phyloP scores from a whole-genome alignment of 352 stramenopile genomes.

The Salisapilia sapeloensis region DNA sequence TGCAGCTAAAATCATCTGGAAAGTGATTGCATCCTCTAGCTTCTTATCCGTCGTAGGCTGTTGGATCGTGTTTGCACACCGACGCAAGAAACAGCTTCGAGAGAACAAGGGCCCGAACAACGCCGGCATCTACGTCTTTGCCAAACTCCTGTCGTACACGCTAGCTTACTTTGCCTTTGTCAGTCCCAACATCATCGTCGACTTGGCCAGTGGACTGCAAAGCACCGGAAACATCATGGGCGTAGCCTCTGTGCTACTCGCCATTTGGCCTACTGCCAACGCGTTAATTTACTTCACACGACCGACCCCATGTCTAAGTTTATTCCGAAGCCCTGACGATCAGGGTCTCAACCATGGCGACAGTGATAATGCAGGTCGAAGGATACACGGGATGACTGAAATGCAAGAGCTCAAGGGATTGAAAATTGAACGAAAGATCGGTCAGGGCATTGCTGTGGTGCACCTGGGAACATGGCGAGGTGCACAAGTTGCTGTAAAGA shows the following conservation, averaged over 20 bases:
- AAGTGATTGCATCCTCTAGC: slow-evolving; percentile 29
- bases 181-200: slow-evolving; percentile 42
- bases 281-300: slow-evolving; percentile 59
- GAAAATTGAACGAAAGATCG: slow-evolving; percentile 72
- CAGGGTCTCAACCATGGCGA: slow-evolving; percentile 5
- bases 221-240: slow-evolving; percentile 14
- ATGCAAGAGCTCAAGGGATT: slow-evolving; percentile 64
- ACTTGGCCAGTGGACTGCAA: slow-evolving; percentile 30
- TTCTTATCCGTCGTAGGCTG: slow-evolving; percentile 39
- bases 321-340: slow-evolving; percentile 21
- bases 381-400: slow-evolving; percentile 5
- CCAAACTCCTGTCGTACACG: slow-evolving; percentile 65
- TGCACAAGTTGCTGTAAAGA: slow-evolving; percentile 92
- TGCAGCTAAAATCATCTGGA: slow-evolving; percentile 58
- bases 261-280: slow-evolving; percentile 68
- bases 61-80: slow-evolving; percentile 35
- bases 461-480: slow-evolving; percentile 92
- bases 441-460: slow-evolving; percentile 78
- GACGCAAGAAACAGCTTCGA: slow-evolving; percentile 13
- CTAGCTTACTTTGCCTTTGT: slow-evolving; percentile 64
- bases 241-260: slow-evolving; percentile 27
- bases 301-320: slow-evolving; percentile 30
- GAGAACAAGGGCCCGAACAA: slow-evolving; percentile 21
- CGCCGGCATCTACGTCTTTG: slow-evolving; percentile 64
- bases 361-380: slow-evolving; percentile 5